These are phyloP conservation scores for Dipteronia sinensis DNA, from an alignment of 345 rosid genomes.

Conservation along the genomic window DNA sequence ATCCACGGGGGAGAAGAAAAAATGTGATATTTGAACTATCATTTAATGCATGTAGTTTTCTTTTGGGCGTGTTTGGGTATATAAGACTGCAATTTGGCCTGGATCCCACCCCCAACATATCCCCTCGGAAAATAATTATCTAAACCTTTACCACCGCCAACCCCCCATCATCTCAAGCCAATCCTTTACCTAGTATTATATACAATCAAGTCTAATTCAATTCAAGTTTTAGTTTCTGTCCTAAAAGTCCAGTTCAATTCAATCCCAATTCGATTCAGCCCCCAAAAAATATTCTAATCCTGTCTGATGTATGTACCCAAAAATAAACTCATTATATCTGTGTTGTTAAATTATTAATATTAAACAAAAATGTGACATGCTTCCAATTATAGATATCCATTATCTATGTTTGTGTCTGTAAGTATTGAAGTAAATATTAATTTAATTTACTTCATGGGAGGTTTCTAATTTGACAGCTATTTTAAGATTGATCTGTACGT, in stretches of 20 bases:
- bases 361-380: not conserved
- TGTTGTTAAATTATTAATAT: not conserved
- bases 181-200: too few relatives aligned
- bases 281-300: not conserved
- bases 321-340: not conserved
- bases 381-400: not conserved
- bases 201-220: not conserved
- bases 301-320: not conserved
- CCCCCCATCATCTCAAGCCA: not conserved
- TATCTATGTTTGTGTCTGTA: not conserved
- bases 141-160: not conserved
- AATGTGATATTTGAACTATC: not conserved
- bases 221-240: not conserved
- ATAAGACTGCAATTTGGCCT: not conserved
- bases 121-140: not conserved
- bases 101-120: not conserved
- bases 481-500: not conserved
- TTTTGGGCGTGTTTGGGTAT: not conserved
- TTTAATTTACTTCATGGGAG: not conserved
- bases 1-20: not conserved
- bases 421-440: not conserved
- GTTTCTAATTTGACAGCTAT: not conserved
- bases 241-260: not conserved
- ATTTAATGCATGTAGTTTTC: not conserved
- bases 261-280: not conserved